These are phyloP conservation scores for Yamadazyma scolyti DNA, from an alignment of 805 yeast species.

Conservation along the genomic window DNA sequence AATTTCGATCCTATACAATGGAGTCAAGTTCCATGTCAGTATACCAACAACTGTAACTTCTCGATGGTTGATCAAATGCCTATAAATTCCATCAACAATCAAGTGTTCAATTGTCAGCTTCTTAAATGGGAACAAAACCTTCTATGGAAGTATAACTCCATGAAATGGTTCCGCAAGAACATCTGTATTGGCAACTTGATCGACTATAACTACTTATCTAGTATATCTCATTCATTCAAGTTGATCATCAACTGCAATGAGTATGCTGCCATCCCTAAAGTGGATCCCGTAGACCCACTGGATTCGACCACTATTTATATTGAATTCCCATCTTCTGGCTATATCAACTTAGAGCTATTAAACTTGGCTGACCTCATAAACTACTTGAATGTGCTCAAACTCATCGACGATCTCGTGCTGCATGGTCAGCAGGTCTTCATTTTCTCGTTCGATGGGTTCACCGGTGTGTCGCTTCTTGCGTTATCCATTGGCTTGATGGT, in stretches of 20 bases:
- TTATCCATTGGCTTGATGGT: slow-evolving; percentile 15
- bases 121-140: slow-evolving; percentile 31
- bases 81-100: slow-evolving; percentile 14
- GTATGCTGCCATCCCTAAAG: slow-evolving; percentile 41
- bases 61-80: slow-evolving; percentile 10
- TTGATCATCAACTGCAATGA: slow-evolving; percentile 57
- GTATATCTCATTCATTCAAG: slow-evolving; percentile 36
- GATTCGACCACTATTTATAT: slow-evolving; percentile 33
- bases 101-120: slow-evolving; percentile 16
- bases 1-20: slow-evolving; percentile 12
- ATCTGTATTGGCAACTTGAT: slow-evolving; percentile 29
- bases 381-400: slow-evolving; percentile 26
- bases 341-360: slow-evolving; percentile 16
- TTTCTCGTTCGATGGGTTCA: slow-evolving; percentile 36
- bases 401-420: slow-evolving; percentile 19
- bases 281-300: too few relatives aligned
- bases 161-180: slow-evolving; percentile 21
- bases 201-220: slow-evolving; percentile 21
- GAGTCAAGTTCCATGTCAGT: slow-evolving; percentile 10
- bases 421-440: slow-evolving; percentile 22
- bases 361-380: slow-evolving; percentile 22
- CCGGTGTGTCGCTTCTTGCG: slow-evolving; percentile 27
- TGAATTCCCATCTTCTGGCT: slow-evolving; percentile 33
- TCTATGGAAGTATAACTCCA: slow-evolving; percentile 28
- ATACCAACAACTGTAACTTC: slow-evolving; percentile 10